Evolutionary conservation across 768 basidiomycete genomes (phyloP), one percentile per base, ranked within the genome.

Genomic region (Pisolithus sp.): DNA sequence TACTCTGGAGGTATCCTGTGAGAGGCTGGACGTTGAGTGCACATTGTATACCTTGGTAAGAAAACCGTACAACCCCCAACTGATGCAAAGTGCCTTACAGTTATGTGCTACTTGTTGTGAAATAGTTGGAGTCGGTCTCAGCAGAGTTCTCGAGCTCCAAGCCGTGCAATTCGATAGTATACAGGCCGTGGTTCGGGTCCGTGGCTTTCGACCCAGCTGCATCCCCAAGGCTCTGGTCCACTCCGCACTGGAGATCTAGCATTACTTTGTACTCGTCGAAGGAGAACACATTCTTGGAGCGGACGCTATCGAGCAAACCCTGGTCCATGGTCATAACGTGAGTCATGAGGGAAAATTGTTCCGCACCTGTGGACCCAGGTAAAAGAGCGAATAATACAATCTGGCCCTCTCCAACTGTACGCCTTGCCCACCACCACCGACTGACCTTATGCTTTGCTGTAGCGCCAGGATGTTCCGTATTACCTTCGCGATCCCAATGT

Each of bases 191-290:
- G 60, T 85, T 83, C 44, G 81, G 78, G 68, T 92, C 83, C 2
- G 67, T 62, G 7, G 84, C 80, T 56, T 76, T 79, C 34, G 75
- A 67, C 18, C 67, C 72, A 18, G 71, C 78, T 20, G 71, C 71
- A 34, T 81, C 79, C 18, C 75, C 76, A 12, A 72, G 69, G n/a
- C 67, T 71, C 52, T 77, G 82, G 61, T 90, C 82, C 34, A 93
- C 81, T 15, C 89, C 89, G 62, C 93, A 95, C 59, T 92, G 91
- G 36, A 97, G 76, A 59, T 83, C 86, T 45, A 97, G 76, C 76
- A 98, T 93, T 7, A 81, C 79, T 65, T 93, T 89, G 68, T 95
- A 97, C 62, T 97, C 90, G 57, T 95, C 93, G 58, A 96, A 95
- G 4, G 77, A 80, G 71, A 91, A 97, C 37, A 68, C 68, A 55